These are phyloP conservation scores for Parastagonospora avenae DNA, from an alignment of 2,329 filamentous ascomycete species.

Conservation along the genomic window DNA sequence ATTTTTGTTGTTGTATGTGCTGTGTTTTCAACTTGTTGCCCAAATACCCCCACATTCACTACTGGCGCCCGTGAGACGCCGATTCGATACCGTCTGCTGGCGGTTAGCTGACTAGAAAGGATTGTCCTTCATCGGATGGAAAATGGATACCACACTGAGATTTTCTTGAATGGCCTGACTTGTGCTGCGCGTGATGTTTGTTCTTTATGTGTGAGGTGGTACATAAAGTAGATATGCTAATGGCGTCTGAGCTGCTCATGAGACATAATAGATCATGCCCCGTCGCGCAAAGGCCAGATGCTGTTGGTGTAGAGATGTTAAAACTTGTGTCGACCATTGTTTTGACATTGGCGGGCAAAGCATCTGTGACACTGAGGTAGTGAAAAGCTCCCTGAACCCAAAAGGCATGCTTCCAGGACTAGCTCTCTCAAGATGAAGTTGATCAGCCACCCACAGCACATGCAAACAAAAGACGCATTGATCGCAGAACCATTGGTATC, in stretches of 20 bases:
- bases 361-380: neutral
- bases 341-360: neutral
- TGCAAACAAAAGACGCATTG: too few relatives aligned
- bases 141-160: slow-evolving; percentile 30
- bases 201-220: neutral
- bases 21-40: slow-evolving; percentile 5
- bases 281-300: too few relatives aligned
- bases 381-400: neutral
- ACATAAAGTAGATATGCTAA: neutral
- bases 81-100: slow-evolving; percentile 20
- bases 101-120: slow-evolving; percentile 39
- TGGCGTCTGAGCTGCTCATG: too few relatives aligned
- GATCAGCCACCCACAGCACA: too few relatives aligned
- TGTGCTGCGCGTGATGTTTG: neutral
- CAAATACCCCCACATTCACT: slow-evolving; percentile 37
- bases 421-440: too few relatives aligned
- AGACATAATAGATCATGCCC: too few relatives aligned
- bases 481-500: too few relatives aligned
- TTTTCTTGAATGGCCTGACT: neutral
- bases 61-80: slow-evolving; percentile 24
- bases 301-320: too few relatives aligned
- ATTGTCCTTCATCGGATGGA: slow-evolving; percentile 44
- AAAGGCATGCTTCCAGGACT: too few relatives aligned
- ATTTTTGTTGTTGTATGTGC: neutral
- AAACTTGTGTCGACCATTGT: neutral